These are phyloP conservation scores for Meripilus lineatus DNA, from an alignment of 1,284 basidiomycete genomes.

Conservation along the genomic window DNA sequence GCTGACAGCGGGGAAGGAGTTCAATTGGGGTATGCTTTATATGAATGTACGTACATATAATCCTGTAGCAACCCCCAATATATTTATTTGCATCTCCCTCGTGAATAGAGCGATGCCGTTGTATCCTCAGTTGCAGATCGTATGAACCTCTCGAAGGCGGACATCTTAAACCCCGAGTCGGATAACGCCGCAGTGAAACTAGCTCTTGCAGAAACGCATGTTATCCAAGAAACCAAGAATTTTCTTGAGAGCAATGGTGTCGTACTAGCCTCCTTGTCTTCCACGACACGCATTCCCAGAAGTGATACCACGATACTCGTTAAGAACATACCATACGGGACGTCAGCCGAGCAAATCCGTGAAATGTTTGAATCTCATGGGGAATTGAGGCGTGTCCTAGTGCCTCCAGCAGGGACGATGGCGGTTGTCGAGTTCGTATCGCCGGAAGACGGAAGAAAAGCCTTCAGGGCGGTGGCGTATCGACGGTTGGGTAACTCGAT, in stretches of 20 bases:
- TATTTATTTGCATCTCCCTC: slow-evolving; percentile 10
- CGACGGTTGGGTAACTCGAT: slow-evolving; percentile 85
- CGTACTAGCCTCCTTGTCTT: slow-evolving; percentile 52
- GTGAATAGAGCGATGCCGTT: slow-evolving; percentile 51
- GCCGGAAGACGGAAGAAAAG: slow-evolving; percentile 65
- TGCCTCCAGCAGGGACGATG: slow-evolving; percentile 93
- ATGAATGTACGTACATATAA: slow-evolving; percentile 80
- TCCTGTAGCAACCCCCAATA: slow-evolving; percentile 11
- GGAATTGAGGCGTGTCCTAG: slow-evolving; percentile 68
- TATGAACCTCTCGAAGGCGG: slow-evolving; percentile 62
- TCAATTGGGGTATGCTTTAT: slow-evolving; percentile 96
- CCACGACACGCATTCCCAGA: slow-evolving; percentile 39
- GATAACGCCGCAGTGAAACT: slow-evolving; percentile 87
- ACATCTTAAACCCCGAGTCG: slow-evolving; percentile 78
- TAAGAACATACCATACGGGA: slow-evolving; percentile 97
- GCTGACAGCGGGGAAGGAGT: slow-evolving; percentile 72
- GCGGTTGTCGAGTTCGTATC: slow-evolving; percentile 87
- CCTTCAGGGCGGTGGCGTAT: slow-evolving; percentile 84
- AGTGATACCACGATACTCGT: slow-evolving; percentile 87
- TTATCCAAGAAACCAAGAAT: slow-evolving; percentile 92
- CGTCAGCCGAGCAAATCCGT: slow-evolving; percentile 67
- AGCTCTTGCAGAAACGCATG: slow-evolving; percentile 92
- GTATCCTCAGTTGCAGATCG: slow-evolving; percentile 34
- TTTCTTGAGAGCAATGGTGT: slow-evolving; percentile 80
- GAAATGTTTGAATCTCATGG: slow-evolving; percentile 82